Evolutionary conservation across 2,329 filamentous ascomycete genomes (phyloP).

Genomic region (Paecilomyces sp.): DNA sequence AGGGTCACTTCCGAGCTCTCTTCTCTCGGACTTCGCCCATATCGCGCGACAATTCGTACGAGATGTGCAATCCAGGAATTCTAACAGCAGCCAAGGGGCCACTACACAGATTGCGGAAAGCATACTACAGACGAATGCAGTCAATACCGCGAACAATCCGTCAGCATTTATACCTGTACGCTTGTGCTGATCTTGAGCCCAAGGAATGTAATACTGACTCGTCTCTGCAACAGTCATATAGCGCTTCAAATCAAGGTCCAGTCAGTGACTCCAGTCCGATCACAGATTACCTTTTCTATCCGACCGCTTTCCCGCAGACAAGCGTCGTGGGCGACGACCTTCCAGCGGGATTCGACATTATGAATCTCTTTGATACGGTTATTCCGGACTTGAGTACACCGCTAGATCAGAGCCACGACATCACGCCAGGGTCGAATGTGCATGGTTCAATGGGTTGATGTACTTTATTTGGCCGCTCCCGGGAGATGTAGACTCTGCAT

Average conservation of each 20-base stretch:
- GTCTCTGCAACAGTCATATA: background rate
- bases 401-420: background rate
- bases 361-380: constrained; percentile 7
- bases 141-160: background rate
- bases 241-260: background rate
- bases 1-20: constrained; percentile 28
- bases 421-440: background rate
- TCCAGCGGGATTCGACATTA: constrained; percentile 7
- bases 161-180: background rate
- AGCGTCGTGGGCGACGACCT: constrained; percentile 4
- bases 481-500: background rate
- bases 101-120: background rate
- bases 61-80: constrained; percentile 4
- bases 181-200: background rate
- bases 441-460: background rate
- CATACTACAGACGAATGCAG: background rate
- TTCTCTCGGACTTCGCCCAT: constrained; percentile 34
- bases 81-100: background rate
- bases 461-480: background rate
- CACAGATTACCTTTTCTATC: constrained; percentile 8
- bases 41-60: constrained; percentile 36
- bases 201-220: background rate
- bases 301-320: constrained; percentile 6
- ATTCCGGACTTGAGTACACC: constrained; percentile 5
- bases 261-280: constrained; percentile 1